Conservation (phyloP, 345 rosid genomes). For the Sisymbrium altissimum region DNA sequence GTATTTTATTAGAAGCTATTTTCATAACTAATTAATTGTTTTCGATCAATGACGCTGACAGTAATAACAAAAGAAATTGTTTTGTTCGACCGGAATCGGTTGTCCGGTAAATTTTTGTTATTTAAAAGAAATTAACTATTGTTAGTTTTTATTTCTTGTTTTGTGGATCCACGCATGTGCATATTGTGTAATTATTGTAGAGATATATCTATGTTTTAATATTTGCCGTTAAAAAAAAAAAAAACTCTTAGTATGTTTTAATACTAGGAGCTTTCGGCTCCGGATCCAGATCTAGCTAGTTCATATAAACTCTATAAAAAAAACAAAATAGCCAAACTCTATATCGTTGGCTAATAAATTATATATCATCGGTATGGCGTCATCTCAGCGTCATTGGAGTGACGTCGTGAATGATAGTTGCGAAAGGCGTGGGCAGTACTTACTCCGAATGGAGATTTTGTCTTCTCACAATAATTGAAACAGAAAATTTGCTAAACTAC, state of each 20-base stretch:
- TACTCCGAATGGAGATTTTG: background rate
- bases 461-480: background rate
- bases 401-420: slow-evolving; percentile 7
- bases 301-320: background rate
- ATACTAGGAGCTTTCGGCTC: background rate
- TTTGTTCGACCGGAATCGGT: too few relatives aligned
- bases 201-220: background rate
- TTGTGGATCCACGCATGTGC: background rate
- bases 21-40: background rate
- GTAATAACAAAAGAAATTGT: background rate
- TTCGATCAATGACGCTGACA: background rate
- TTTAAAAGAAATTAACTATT: background rate
- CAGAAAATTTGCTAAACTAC: background rate
- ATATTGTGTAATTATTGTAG: background rate
- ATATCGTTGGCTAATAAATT: background rate
- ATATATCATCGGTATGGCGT: background rate
- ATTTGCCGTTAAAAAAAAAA: too few relatives aligned
- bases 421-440: background rate
- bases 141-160: background rate
- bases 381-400: background rate
- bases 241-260: too few relatives aligned
- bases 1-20: background rate
- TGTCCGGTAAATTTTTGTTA: background rate
- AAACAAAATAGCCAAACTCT: background rate
- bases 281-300: background rate